Evolutionary conservation across 1,284 basidiomycete genomes (phyloP).

Genomic region (Volvariella volvacea): DNA sequence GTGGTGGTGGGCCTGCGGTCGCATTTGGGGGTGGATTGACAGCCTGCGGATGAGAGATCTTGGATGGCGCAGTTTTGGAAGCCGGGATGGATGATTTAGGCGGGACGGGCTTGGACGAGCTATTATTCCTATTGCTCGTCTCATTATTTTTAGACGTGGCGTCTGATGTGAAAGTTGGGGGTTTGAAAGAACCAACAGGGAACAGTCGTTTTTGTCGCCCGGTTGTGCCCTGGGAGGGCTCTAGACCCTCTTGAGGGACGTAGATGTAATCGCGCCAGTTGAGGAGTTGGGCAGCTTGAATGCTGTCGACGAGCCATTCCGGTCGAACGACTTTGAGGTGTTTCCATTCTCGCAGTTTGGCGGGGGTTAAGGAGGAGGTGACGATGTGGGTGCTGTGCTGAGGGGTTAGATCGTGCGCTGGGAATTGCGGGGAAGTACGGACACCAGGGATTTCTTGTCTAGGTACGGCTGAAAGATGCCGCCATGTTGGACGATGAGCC

Average conservation of each 20-base stretch:
- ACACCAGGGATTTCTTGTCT: conserved; percentile 73
- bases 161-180: too few relatives aligned
- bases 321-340: conserved; percentile 85
- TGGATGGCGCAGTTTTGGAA: too few relatives aligned
- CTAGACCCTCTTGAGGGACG: conserved; percentile 37
- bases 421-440: conserved; percentile 21
- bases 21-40: too few relatives aligned
- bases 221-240: conserved; percentile 40
- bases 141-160: too few relatives aligned
- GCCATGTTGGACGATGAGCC: conserved; percentile 78
- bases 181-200: too few relatives aligned
- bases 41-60: too few relatives aligned
- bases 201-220: too few relatives aligned
- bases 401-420: conserved; percentile 4
- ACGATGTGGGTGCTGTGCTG: conserved; percentile 78
- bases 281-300: conserved; percentile 57
- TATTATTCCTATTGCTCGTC: too few relatives aligned
- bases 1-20: conserved; percentile 3
- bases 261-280: conserved; percentile 72
- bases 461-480: conserved; percentile 83
- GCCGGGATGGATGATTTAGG: too few relatives aligned
- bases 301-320: conserved; percentile 82
- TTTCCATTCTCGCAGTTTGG: conserved; percentile 84
- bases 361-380: conserved; percentile 84
- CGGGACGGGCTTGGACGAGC: too few relatives aligned